Percentiles rank a stretch among this genome's conserved stretches.
These are phyloP conservation scores for Aspergillus sp. DNA, from an alignment of 2,329 filamentous ascomycete species.

Conservation along the genomic window DNA sequence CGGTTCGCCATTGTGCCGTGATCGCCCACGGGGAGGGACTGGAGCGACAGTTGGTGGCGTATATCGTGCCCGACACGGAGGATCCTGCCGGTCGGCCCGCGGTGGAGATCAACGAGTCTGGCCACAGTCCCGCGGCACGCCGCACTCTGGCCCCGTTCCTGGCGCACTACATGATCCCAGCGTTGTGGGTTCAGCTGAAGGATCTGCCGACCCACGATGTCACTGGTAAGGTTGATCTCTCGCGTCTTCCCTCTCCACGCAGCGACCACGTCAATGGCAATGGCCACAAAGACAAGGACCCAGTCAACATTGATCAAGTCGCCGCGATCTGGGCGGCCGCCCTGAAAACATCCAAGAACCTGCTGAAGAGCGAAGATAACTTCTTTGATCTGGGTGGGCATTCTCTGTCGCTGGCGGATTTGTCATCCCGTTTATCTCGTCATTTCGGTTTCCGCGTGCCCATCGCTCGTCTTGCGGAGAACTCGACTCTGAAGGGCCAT, in stretches of 20 bases:
- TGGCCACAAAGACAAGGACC: slow-evolving; percentile 53
- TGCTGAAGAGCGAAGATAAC: slow-evolving; percentile 68
- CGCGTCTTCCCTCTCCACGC: slow-evolving; percentile 66
- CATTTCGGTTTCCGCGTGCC: slow-evolving; percentile 73
- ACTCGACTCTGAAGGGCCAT: slow-evolving; percentile 71
- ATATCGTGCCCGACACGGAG: slow-evolving; percentile 68
- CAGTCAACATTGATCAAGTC: slow-evolving; percentile 66
- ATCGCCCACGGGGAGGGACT: slow-evolving; percentile 73
- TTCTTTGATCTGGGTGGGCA: slow-evolving; percentile 83
- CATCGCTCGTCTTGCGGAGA: slow-evolving; percentile 68
- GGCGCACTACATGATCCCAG: slow-evolving; percentile 81
- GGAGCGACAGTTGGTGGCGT: slow-evolving; percentile 73
- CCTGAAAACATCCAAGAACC: slow-evolving; percentile 62
- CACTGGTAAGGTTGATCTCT: slow-evolving; percentile 75
- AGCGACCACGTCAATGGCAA: slow-evolving; percentile 45
- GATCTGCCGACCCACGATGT: slow-evolving; percentile 73
- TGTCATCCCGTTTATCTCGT: slow-evolving; percentile 68
- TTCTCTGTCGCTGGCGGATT: slow-evolving; percentile 72
- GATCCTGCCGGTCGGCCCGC: slow-evolving; percentile 55
- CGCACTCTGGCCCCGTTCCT: slow-evolving; percentile 64
- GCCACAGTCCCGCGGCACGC: slow-evolving; percentile 68
- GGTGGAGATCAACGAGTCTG: slow-evolving; percentile 67
- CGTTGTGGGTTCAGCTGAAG: slow-evolving; percentile 72
- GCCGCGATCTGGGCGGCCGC: slow-evolving; percentile 71
- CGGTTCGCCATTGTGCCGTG: slow-evolving; percentile 70